A percentile compares a stretch with the other conserved stretches of the same genome.
phyloP scores from a whole-genome alignment of 306 rosid species.

The Prunus mira region DNA sequence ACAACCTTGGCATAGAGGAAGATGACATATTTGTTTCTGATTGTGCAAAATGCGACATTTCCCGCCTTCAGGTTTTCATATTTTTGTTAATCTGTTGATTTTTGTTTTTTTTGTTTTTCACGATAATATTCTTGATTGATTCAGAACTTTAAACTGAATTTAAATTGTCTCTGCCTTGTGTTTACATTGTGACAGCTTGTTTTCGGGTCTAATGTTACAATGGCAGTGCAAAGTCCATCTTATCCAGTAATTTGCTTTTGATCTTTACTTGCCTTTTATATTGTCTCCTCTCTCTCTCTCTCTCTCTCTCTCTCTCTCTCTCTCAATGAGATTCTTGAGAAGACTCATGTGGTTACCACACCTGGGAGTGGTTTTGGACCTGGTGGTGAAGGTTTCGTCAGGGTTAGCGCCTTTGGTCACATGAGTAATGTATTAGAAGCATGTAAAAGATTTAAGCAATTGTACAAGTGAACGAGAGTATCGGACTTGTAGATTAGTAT shows the following conservation, averaged over 20 bases:
- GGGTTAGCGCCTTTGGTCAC: constrained; percentile 94
- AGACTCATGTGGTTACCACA: constrained; percentile 89
- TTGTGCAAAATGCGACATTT: constrained; percentile 61
- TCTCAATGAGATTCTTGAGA: constrained; percentile 79
- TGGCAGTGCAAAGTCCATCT: constrained; percentile 61
- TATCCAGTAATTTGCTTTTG: constrained; percentile 36
- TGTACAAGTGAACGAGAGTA: constrained; percentile 36
- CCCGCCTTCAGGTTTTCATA: constrained; percentile 57
- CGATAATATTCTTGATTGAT: not conserved
- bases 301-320: not conserved
- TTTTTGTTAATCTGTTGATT: too few relatives aligned
- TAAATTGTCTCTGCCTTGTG: not conserved
- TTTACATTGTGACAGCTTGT: constrained; percentile 36
- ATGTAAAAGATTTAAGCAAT: constrained; percentile 81
- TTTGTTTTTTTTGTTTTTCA: not conserved
- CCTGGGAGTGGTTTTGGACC: constrained; percentile 99
- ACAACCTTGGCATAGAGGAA: constrained; percentile 37
- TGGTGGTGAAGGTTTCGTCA: constrained; percentile 84
- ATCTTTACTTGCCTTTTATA: not conserved
- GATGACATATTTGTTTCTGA: constrained; percentile 56
- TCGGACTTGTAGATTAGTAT: not conserved
- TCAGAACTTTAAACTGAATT: not conserved
- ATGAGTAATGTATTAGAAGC: constrained; percentile 69
- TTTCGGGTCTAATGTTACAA: constrained; percentile 47
- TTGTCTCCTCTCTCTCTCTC: not conserved